Conservation (phyloP, 1,284 basidiomycete species). For the Jaminaea rosea region DNA sequence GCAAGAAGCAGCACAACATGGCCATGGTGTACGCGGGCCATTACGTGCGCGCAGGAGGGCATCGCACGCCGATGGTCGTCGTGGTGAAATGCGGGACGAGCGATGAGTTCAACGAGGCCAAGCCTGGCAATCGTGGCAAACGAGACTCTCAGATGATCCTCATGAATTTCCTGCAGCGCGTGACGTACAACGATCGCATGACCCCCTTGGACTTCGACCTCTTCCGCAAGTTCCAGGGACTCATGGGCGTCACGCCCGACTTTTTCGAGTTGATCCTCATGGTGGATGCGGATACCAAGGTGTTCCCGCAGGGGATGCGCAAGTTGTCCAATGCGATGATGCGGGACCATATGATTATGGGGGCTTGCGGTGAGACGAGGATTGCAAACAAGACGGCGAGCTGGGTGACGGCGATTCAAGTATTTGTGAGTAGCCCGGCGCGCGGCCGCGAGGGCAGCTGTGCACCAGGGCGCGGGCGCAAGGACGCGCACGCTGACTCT, state of each 20-base stretch:
- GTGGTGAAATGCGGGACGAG: conserved; percentile 94
- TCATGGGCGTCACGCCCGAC: conserved; percentile 99
- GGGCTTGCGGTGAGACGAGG: conserved; percentile 93
- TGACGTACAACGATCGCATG: conserved; percentile 99
- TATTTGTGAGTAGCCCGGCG: no score
- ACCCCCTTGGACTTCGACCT: conserved; percentile 92
- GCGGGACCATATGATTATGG: conserved; percentile 97
- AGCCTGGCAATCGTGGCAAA: conserved; percentile 96
- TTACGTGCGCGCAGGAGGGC: conserved; percentile 64
- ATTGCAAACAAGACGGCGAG: conserved; percentile 90
- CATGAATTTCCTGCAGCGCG: conserved; percentile 98
- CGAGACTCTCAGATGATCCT: conserved; percentile 96
- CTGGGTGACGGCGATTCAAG: conserved; percentile 97
- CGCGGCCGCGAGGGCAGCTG: no score
- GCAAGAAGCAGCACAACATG: conserved; percentile 79
- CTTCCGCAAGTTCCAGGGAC: conserved; percentile 87
- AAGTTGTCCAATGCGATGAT: conserved; percentile 69
- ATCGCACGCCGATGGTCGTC: conserved; percentile 86
- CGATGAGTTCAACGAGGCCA: conserved; percentile 62
- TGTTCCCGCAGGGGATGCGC: conserved; percentile 36
- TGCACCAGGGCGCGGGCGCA: no score
- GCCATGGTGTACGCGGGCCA: conserved; percentile 99
- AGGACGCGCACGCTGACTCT: no score
- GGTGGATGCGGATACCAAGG: conserved; percentile 84
- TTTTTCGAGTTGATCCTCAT: conserved; percentile 96